Evolutionary conservation across 1,284 basidiomycete genomes (phyloP).

Genomic region (Cystobasidiaceae sp.): DNA sequence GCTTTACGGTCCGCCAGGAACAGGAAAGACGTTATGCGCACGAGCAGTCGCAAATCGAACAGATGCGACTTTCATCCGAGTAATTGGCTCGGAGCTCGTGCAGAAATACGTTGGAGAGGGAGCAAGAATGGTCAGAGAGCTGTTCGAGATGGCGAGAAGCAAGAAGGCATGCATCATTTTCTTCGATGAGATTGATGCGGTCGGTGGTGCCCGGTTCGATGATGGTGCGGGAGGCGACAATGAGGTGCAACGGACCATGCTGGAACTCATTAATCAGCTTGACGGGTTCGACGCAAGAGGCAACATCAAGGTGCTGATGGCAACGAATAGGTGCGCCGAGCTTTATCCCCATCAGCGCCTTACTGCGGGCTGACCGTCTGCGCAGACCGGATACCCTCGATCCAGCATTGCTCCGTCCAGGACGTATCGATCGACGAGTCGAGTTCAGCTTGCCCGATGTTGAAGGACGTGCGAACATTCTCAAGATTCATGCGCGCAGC

Average conservation of each 20-base stretch:
- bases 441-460: slow-evolving; percentile 95
- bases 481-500: slow-evolving; percentile 93
- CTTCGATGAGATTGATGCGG: slow-evolving; percentile 97
- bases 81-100: slow-evolving; percentile 96
- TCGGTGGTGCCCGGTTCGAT: slow-evolving; percentile 98
- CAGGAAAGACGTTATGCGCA: slow-evolving; percentile 97
- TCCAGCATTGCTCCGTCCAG: slow-evolving; percentile 91
- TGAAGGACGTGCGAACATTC: slow-evolving; percentile 92
- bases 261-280: slow-evolving; percentile 97
- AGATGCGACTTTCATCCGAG: slow-evolving; percentile 98
- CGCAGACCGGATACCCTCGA: slow-evolving; percentile 92
- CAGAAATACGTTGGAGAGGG: slow-evolving; percentile 99
- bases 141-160: slow-evolving; percentile 98
- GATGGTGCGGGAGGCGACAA: slow-evolving; percentile 99
- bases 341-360: too few relatives aligned
- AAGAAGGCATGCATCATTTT: slow-evolving; percentile 99
- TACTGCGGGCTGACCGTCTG: not conserved
- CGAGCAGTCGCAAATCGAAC: slow-evolving; percentile 98
- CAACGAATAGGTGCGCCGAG: slow-evolving; percentile 74
- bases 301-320: slow-evolving; percentile 99
- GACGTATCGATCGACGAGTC: slow-evolving; percentile 89
- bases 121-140: slow-evolving; percentile 94
- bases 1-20: slow-evolving; percentile 90
- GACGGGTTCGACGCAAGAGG: slow-evolving; percentile 96
- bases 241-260: slow-evolving; percentile 99